phyloP scores from a whole-genome alignment of 495 filamentous ascomycete species.

The Margaritispora aquatica region DNA sequence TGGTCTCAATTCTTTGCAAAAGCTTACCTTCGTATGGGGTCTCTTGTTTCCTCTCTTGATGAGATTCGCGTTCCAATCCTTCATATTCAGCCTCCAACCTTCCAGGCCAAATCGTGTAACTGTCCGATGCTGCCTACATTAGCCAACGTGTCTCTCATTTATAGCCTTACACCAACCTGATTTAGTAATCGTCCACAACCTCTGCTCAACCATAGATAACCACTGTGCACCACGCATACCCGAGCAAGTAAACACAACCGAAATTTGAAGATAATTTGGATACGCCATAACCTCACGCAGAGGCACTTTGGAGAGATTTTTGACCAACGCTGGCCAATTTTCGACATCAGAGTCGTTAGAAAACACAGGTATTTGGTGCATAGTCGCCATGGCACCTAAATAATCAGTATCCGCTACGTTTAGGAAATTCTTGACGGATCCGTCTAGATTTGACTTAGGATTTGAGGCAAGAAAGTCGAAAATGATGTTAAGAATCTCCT shows the following conservation, averaged over 20 bases:
- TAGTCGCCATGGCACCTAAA: not conserved
- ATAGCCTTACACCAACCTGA: constrained; percentile 9
- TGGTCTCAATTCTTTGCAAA: too few species aligned
- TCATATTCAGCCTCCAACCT: not conserved
- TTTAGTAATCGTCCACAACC: constrained; percentile 7
- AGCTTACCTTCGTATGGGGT: not conserved
- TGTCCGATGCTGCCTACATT: not conserved
- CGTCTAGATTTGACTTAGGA: too few species aligned
- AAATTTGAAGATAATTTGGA: not conserved
- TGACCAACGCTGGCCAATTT: not conserved
- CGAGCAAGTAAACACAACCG: not conserved
- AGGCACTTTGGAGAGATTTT: not conserved
- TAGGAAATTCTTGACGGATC: not conserved
- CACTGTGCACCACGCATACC: constrained; percentile 6
- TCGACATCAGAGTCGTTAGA: not conserved
- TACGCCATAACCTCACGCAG: not conserved
- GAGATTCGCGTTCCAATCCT: not conserved
- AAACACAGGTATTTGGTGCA: not conserved
- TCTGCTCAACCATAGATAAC: constrained; percentile 14
- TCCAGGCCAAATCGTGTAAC: not conserved
- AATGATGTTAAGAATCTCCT: not conserved
- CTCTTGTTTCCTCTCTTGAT: not conserved
- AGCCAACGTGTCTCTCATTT: not conserved
- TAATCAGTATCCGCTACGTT: not conserved
- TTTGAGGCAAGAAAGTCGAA: not conserved